phyloP scores from a whole-genome alignment of 805 yeast species.

The Yarrowia yakushimensis region DNA sequence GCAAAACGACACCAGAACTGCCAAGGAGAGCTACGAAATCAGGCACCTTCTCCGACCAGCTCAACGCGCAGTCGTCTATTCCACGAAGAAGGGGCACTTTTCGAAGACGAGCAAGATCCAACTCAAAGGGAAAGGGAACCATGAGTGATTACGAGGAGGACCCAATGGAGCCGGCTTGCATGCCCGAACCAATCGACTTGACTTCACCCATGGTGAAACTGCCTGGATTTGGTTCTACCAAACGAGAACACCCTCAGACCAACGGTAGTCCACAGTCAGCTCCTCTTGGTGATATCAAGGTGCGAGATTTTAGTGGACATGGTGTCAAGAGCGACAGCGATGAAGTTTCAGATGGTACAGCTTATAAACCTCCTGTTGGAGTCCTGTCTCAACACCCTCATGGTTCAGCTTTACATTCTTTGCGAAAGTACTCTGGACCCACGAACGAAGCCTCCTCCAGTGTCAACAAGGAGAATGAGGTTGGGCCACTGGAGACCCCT shows the following conservation, averaged over 20 bases:
- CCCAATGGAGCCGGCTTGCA: neutral
- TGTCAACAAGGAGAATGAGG: neutral
- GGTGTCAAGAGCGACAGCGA: no score
- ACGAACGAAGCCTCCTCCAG: neutral
- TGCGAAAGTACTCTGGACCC: neutral
- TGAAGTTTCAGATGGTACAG: neutral
- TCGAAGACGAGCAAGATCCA: neutral
- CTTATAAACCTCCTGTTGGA: neutral
- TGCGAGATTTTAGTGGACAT: neutral
- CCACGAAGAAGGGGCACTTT: neutral
- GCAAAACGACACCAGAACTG: neutral
- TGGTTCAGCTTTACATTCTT: neutral
- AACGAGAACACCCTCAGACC: neutral
- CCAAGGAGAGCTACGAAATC: neutral
- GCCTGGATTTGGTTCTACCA: neutral
- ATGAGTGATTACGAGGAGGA: slow-evolving; percentile 20
- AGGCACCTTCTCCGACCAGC: slow-evolving; percentile 12
- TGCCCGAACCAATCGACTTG: neutral
- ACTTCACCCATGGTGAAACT: slow-evolving; percentile 1
- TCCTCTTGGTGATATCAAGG: neutral
- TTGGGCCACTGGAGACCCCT: neutral
- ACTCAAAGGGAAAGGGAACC: neutral
- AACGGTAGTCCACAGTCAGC: neutral
- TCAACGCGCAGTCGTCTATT: slow-evolving; percentile 2
- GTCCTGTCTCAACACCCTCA: slow-evolving; percentile 1